Base-by-base conservation (phyloP, 495 filamentous ascomycete genomes). In the Aspergillus cavernicola region DNA sequence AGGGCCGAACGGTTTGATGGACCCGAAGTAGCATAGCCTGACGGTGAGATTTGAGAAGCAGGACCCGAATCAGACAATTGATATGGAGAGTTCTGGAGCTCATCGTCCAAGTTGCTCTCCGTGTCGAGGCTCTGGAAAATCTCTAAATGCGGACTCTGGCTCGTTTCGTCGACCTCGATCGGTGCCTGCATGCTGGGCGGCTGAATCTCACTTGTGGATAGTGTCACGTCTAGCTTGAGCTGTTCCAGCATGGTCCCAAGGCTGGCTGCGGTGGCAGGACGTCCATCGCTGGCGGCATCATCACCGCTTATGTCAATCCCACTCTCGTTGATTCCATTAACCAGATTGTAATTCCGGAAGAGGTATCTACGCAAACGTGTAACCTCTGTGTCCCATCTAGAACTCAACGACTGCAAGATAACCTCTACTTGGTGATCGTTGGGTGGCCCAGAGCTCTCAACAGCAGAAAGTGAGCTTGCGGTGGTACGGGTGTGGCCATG, bases 331-430 rank as follows among this genome's bases (percentile, higher is more conserved):
- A 73, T 53, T 10, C 77, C 78, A 38, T 82, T 65, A 1, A 74
- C 73, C 11, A 85, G 55, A 40, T 81, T 77, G 60, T 76, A 80
- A 61, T 88, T 89, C 10, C 86, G 78, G 24, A 72, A 67, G 15
- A 88, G 74, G 56, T 84, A 87, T 45, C 75, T 68, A 15, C 75
- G 68, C 28, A 88, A 61, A 22, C 83, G 77, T 29, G 69, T 67
- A 18, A 78, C 69, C 61, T 88, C 82, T 5, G 68, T 62, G 24
- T 84, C 78, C 86, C 86, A 89, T 61, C 80, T 83, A 16, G 77
- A 75, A 39, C 77, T 75, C 31, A 89, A 60, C 0, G 83, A 71
- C 18, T 70, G 65, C 31, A 88, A 64, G n/a, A 80, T 74, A 26
- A 67, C 66, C 9, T 79, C 72, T 6, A 83, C 64, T 53, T 85